Evolutionary conservation across 306 rosid species (phyloP), one percentile per base, ranked within the genome.

Genomic region (Senna siamea): DNA sequence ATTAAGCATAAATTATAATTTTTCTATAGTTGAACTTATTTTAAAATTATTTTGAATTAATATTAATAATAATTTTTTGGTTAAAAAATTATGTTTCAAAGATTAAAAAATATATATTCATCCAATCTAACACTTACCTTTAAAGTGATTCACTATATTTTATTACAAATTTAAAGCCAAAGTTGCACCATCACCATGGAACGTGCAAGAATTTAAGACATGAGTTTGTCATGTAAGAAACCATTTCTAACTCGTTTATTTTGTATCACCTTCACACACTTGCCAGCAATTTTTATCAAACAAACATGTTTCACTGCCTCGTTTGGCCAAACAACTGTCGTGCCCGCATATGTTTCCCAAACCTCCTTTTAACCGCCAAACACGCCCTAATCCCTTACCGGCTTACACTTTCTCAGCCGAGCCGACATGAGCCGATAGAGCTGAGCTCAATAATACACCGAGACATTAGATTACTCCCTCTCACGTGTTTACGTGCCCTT

Each of bases 271-370:
- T 7, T 8, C 26, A 9, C 13, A 44, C 40, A 22, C 38, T 19
- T 19, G 26, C 57, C 57, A 22, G 20, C 70, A 14, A 43, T 23
- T 40, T 40, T 11, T 57, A 26, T 6, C 2, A 28, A 7, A 6
- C 9, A 26, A 12, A 57, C 40, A 57, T 28, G 19, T 57, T 28
- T 28, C 37, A 65, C 55, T 65, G 55, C 70, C 70, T 22, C 8
- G 37, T 65, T 65, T 65, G 70, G 70, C 55, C 54, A 22, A 65
- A 43, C 70, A 65, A 7, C 10, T 23, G 20, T 43, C 20, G 55
- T 65, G 38, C 15, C 22, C 7, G 54, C 53, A 34, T 23, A 65
- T 65, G 54, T 44, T 38, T 13, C 20, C 54, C 0, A 14, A 18
- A 22, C 38, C 37, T 12, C 32, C 54, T 44, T 23, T 41, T 22